phyloP scores from a whole-genome alignment of 331 rosid species.

The Quercus phellos region DNA sequence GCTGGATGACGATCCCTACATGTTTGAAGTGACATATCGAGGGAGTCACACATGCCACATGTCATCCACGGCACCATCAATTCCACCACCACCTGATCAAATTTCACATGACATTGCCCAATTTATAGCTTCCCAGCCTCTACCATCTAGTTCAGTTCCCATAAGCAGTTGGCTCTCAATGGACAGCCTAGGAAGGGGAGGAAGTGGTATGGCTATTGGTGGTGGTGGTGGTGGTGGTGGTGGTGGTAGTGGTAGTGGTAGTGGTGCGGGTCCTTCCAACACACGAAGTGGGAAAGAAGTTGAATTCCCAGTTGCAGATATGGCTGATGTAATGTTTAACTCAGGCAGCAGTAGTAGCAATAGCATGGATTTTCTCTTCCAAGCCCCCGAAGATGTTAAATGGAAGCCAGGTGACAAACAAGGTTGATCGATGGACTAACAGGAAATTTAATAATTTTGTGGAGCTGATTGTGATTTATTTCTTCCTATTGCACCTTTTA shows the following conservation, averaged over 20 bases:
- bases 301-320: constrained; percentile 45
- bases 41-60: constrained; percentile 58
- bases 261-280: constrained; percentile 23
- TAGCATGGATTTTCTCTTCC: constrained; percentile 60
- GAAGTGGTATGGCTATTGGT: neutral
- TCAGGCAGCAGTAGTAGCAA: constrained; percentile 45
- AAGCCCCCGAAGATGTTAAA: constrained; percentile 25
- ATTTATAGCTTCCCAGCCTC: neutral
- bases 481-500: neutral
- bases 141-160: neutral
- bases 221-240: neutral
- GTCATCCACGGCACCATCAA: constrained; percentile 78
- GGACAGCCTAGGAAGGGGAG: constrained; percentile 9
- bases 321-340: constrained; percentile 68
- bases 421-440: constrained; percentile 8
- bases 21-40: constrained; percentile 50
- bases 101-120: constrained; percentile 21
- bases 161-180: constrained; percentile 39
- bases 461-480: neutral
- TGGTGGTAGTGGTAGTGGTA: neutral
- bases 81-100: constrained; percentile 19
- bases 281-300: constrained; percentile 22
- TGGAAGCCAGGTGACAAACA: constrained; percentile 37
- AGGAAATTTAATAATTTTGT: neutral
- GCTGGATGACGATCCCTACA: constrained; percentile 48